Evolutionary conservation across 192 early-diverging fungal species (phyloP).

Genomic region (Pilaira anomala): DNA sequence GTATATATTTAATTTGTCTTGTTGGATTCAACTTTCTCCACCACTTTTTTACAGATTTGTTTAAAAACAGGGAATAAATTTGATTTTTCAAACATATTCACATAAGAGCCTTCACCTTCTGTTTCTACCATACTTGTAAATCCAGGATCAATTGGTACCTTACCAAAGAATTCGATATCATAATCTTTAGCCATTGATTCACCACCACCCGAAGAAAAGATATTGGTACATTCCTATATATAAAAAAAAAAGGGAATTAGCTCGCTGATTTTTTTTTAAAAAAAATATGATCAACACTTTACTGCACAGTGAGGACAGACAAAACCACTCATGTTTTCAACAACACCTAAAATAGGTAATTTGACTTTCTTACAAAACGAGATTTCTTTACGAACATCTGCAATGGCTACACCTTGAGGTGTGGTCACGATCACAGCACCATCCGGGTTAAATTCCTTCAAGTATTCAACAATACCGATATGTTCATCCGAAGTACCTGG

Average conservation of each 20-base stretch:
- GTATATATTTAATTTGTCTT: too few species aligned
- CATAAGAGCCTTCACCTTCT: slow-evolving; percentile 35
- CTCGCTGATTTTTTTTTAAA: slow-evolving; percentile 17
- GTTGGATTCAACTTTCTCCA: slow-evolving; percentile 19
- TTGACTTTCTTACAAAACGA: slow-evolving; percentile 89
- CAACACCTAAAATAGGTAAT: slow-evolving; percentile 81
- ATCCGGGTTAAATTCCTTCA: slow-evolving; percentile 76
- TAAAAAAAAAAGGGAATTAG: slow-evolving; percentile 50
- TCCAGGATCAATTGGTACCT: slow-evolving; percentile 88
- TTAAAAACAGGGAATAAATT: slow-evolving; percentile 54
- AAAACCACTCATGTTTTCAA: slow-evolving; percentile 98
- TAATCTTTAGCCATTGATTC: slow-evolving; percentile 85
- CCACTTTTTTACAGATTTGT: slow-evolving; percentile 43
- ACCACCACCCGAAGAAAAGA: slow-evolving; percentile 95
- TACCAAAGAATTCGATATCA: slow-evolving; percentile 82
- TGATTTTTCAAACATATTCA: slow-evolving; percentile 48
- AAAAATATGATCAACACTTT: slow-evolving; percentile 18
- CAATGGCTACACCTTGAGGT: slow-evolving; percentile 76
- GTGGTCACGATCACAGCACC: slow-evolving; percentile 97
- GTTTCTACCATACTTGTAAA: slow-evolving; percentile 64
- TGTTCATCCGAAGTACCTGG: slow-evolving; percentile 98
- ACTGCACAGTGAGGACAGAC: slow-evolving; percentile 82
- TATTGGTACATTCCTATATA: slow-evolving; percentile 71
- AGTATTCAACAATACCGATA: slow-evolving; percentile 85
- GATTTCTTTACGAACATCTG: slow-evolving; percentile 94